phyloP scores from a whole-genome alignment of 2,329 filamentous ascomycete species.

The Plenodomus lindquistii region DNA sequence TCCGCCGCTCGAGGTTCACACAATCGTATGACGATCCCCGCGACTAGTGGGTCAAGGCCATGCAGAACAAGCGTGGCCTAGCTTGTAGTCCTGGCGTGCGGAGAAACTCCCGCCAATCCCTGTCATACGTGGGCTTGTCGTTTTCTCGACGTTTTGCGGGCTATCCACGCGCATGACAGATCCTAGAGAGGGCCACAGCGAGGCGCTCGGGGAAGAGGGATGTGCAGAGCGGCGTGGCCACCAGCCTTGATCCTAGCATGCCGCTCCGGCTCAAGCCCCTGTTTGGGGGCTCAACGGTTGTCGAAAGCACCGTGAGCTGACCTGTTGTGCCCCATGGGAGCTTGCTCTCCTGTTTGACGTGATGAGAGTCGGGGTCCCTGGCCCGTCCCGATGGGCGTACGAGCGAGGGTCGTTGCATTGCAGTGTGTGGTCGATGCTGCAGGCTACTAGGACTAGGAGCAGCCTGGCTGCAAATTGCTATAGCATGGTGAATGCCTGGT shows the following conservation, averaged over 20 bases:
- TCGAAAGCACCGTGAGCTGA: not conserved
- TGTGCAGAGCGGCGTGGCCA: constrained; percentile 1
- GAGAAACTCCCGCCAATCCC: not conserved
- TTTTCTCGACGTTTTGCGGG: constrained; percentile 5
- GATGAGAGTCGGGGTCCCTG: constrained; percentile 2
- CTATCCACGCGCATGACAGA: not conserved
- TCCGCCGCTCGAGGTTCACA: not conserved
- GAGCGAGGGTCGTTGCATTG: constrained; percentile 1
- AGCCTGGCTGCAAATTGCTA: not conserved
- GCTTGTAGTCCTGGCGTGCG: constrained; percentile 5
- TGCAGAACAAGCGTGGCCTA: not conserved
- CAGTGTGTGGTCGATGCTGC: not conserved
- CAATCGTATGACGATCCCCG: not conserved
- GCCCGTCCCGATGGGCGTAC: not conserved
- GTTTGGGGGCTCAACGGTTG: constrained; percentile 10
- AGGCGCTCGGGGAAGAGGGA: constrained; percentile 11
- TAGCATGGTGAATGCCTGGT: constrained; percentile 8
- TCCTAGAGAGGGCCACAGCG: constrained; percentile 1
- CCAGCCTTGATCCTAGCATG: constrained; percentile 4
- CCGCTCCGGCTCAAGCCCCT: not conserved
- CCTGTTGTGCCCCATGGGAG: constrained; percentile 4
- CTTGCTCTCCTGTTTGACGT: constrained; percentile 5
- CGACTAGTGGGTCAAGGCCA: not conserved
- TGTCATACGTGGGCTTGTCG: constrained; percentile 2
- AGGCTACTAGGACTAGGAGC: not conserved